These are phyloP conservation scores for Nannochloris sp. DNA, from an alignment of 139 green algal genomes.

Conservation along the genomic window DNA sequence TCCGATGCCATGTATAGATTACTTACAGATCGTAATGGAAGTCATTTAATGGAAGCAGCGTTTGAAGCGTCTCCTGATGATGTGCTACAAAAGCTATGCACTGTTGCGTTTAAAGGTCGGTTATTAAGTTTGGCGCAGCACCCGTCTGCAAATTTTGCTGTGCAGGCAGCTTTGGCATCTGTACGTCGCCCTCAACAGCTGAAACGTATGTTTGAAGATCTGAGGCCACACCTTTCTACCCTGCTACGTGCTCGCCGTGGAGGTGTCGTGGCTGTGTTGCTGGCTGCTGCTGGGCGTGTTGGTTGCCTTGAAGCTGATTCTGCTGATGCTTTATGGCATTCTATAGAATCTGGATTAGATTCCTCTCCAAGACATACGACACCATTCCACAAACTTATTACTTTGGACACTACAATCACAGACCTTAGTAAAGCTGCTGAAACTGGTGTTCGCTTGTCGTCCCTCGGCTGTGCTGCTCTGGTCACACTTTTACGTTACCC, in stretches of 20 bases:
- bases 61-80: constrained; percentile 25
- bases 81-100: constrained; percentile 32
- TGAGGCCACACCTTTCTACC: constrained; percentile 33
- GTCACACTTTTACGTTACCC: constrained; percentile 31
- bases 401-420: constrained; percentile 20
- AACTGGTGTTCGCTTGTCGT: constrained; percentile 37
- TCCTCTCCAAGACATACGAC: no score
- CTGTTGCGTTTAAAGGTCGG: constrained; percentile 27
- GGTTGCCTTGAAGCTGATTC: constrained; percentile 4
- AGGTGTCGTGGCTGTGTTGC: constrained; percentile 64
- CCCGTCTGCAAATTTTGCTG: constrained; percentile 64
- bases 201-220: constrained; percentile 41
- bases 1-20: constrained; percentile 27
- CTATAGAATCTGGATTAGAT: constrained; percentile 3
- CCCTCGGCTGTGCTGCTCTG: constrained; percentile 48
- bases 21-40: constrained; percentile 40
- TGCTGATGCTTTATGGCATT: constrained; percentile 17
- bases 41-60: constrained; percentile 50
- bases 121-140: constrained; percentile 41
- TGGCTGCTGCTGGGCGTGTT: constrained; percentile 31
- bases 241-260: constrained; percentile 49
- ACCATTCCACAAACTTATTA: constrained; percentile 21
- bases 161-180: constrained; percentile 53
- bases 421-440: background rate
- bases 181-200: constrained; percentile 30